These are phyloP conservation scores for Pythium apleroticum DNA, from an alignment of 352 stramenopile genomes.

Conservation along the genomic window DNA sequence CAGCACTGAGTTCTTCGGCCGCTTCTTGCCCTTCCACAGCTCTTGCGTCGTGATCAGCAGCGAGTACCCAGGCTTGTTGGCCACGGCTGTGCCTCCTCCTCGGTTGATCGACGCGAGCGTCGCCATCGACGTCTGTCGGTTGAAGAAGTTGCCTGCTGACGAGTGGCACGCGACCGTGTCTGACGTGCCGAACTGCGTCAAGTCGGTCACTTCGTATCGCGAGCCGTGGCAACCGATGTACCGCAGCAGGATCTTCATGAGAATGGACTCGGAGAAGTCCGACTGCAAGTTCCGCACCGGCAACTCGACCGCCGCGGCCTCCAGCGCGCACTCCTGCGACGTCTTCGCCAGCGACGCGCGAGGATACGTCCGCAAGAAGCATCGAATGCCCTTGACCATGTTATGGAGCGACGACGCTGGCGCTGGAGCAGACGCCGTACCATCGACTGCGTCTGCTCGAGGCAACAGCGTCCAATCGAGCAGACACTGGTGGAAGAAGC, in stretches of 20 bases:
- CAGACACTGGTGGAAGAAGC: conserved; percentile 72
- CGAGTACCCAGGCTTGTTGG: conserved; percentile 50
- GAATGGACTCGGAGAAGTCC: conserved; percentile 67
- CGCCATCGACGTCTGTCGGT: conserved; percentile 36
- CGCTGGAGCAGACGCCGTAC: neutral
- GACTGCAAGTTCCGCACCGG: conserved; percentile 62
- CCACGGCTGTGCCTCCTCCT: neutral
- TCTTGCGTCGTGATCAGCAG: conserved; percentile 78
- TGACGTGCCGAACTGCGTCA: conserved; percentile 84
- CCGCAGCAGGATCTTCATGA: conserved; percentile 75
- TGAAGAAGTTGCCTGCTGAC: conserved; percentile 75
- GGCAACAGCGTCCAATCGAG: conserved; percentile 44
- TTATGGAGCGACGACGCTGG: conserved; percentile 54
- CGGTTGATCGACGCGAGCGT: neutral
- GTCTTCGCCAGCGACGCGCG: conserved; percentile 12
- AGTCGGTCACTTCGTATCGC: conserved; percentile 79
- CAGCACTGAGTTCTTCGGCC: conserved; percentile 67
- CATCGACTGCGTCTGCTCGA: neutral
- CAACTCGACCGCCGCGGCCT: conserved; percentile 54
- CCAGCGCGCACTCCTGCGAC: conserved; percentile 47
- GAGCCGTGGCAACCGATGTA: conserved; percentile 85
- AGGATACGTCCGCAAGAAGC: conserved; percentile 67
- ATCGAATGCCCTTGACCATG: conserved; percentile 77
- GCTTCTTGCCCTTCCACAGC: conserved; percentile 41
- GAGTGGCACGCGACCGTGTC: conserved; percentile 83